phyloP scores from a whole-genome alignment of 306 rosid species.

The Mimosa bimucronata region DNA sequence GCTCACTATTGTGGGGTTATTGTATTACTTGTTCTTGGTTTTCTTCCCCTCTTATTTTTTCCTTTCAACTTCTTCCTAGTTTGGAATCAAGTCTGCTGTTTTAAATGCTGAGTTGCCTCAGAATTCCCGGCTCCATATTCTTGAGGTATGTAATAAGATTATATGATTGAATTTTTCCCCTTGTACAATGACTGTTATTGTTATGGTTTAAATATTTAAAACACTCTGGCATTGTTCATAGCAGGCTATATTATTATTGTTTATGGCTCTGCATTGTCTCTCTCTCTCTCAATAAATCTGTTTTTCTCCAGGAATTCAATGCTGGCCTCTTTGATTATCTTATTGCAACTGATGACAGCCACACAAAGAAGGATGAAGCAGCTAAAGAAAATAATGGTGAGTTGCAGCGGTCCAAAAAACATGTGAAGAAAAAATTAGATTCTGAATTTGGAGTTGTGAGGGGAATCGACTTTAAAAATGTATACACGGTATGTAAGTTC shows the following conservation, averaged over 20 bases:
- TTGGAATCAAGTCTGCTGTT: slow-evolving; percentile 94
- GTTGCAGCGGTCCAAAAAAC: slow-evolving; percentile 52
- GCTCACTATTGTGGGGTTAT: slow-evolving; percentile 20
- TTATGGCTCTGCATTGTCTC: slow-evolving; percentile 25
- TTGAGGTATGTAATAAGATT: slow-evolving; percentile 65
- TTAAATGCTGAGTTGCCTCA: slow-evolving; percentile 96
- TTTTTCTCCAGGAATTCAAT: slow-evolving; percentile 87
- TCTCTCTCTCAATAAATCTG: slow-evolving; percentile 32
- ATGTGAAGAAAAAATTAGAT: slow-evolving; percentile 63
- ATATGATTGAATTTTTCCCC: slow-evolving; percentile 12
- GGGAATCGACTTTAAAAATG: slow-evolving; percentile 94
- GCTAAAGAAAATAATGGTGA: slow-evolving; percentile 50
- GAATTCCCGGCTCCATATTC: slow-evolving; percentile 96
- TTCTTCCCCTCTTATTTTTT: slow-evolving; percentile 13
- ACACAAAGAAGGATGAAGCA: slow-evolving; percentile 68
- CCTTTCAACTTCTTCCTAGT: slow-evolving; percentile 49
- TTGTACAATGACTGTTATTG: not conserved
- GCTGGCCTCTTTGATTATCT: slow-evolving; percentile 97
- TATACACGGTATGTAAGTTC: slow-evolving; percentile 73
- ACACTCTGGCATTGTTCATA: slow-evolving; percentile 3
- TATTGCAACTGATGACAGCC: slow-evolving; percentile 84
- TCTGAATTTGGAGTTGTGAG: slow-evolving; percentile 97
- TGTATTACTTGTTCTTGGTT: not conserved
- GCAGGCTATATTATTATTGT: not conserved
- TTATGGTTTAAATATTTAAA: slow-evolving; percentile 1